Evolutionary conservation across 352 stramenopile species (phyloP).

Genomic region (Pelagophyceae sp.): DNA sequence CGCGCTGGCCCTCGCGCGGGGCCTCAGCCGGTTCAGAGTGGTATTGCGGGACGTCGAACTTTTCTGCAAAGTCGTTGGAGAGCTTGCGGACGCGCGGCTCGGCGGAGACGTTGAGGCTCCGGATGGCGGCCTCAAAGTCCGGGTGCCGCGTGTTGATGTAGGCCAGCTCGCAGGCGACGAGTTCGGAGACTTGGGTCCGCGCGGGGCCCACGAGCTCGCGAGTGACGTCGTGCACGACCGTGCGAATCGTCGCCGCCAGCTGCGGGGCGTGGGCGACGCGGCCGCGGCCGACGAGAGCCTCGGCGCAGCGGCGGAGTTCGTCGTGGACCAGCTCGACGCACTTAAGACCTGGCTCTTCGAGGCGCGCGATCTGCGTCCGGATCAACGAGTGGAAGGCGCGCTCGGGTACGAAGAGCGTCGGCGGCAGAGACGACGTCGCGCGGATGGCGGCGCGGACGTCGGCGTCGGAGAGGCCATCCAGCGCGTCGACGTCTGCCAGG

Average conservation of each 20-base stretch:
- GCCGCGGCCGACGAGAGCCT: slow-evolving; percentile 74
- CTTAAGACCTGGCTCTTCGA: slow-evolving; percentile 85
- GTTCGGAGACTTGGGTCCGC: slow-evolving; percentile 92
- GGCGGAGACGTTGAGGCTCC: slow-evolving; percentile 38
- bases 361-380: slow-evolving; percentile 86
- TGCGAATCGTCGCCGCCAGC: slow-evolving; percentile 86
- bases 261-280: slow-evolving; percentile 88
- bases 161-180: slow-evolving; percentile 96
- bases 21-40: slow-evolving; percentile 25
- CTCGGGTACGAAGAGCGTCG: slow-evolving; percentile 95
- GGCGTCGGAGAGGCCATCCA: slow-evolving; percentile 91
- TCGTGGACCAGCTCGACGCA: slow-evolving; percentile 98
- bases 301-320: slow-evolving; percentile 60
- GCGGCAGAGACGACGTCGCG: slow-evolving; percentile 79
- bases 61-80: too few species aligned
- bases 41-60: too few species aligned
- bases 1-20: slow-evolving; percentile 14
- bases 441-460: slow-evolving; percentile 98
- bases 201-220: slow-evolving; percentile 54
- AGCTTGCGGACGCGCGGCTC: too few species aligned
- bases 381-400: slow-evolving; percentile 96
- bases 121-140: slow-evolving; percentile 94
- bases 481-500: slow-evolving; percentile 76
- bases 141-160: slow-evolving; percentile 99
- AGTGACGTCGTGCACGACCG: slow-evolving; percentile 69